Base-by-base conservation (phyloP, 345 rosid genomes). In the Rubroshorea leprosula region DNA sequence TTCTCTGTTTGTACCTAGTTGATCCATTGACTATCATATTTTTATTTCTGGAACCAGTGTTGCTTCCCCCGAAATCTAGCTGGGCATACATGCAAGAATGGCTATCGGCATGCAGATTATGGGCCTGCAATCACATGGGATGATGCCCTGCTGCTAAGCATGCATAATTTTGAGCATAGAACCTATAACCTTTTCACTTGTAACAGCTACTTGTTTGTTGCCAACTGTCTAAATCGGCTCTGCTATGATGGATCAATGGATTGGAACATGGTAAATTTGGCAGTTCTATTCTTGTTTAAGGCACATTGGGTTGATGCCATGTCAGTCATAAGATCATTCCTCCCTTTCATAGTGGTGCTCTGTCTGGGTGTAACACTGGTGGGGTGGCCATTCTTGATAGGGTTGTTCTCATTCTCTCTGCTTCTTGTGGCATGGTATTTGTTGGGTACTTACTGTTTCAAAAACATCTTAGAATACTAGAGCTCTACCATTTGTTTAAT, bases 101-200 rank as follows among this genome's bases (percentile, higher is more conserved):
- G 95, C 26, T 90, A 72, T 72, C 59, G 29, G 64, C 99, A 93
- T 59, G 24, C 90, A 0, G 90, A 87, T 61, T 76, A 57, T 43
- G 99, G 97, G 24, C 7, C 92, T 47, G 73, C 96, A 0, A 21
- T 79, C 35, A 80, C 92, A 39, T 93, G 99, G 97, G 96, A 90
- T 27, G 92, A 90, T 48, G 83, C 97, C 17, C 23, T 93, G n/a
- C 72, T 50, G 48, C 61, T 61, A n/a, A 87, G 83, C 16, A 41
- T 43, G 5, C 82, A 84, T 1, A 66, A 60, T 69, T 93, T 79
- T 15, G 94, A 93, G 72, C 81, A 81, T 73, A 85, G 68, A 60
- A 82, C 80, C 54, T 83, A 87, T 83, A 93, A 93, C 74, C 65
- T 93, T 51, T 93, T 93, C 76, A 93, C 87, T 0, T 90, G 99